Conservation (phyloP, 2,329 filamentous ascomycete species). For the Ophiostoma australiae region DNA sequence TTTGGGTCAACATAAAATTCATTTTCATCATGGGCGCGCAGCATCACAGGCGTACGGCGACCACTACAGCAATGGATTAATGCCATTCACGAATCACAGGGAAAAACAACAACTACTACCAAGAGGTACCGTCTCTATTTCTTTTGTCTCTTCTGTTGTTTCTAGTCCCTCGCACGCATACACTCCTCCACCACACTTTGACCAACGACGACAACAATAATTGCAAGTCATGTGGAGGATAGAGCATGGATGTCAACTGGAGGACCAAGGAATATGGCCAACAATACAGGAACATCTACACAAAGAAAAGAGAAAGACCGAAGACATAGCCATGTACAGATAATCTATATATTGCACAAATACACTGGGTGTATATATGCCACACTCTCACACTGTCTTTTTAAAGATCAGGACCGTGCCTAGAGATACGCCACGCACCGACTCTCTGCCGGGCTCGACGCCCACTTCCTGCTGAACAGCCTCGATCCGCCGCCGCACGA, state of each 20-base stretch:
- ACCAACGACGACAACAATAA: neutral
- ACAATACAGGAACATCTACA: neutral
- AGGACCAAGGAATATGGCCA: too few relatives aligned
- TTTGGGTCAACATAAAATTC: neutral
- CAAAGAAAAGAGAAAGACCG: neutral
- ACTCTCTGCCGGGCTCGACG: conserved; percentile 35
- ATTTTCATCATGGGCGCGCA: neutral
- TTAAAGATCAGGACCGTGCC: conserved; percentile 19
- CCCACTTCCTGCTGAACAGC: conserved; percentile 34
- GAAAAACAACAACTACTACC: neutral
- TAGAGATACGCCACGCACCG: conserved; percentile 12
- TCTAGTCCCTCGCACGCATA: neutral
- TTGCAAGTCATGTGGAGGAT: neutral
- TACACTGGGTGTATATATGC: neutral
- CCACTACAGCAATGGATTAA: neutral
- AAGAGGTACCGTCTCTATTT: neutral
- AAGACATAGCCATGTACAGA: neutral
- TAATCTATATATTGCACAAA: neutral
- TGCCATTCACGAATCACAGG: too few relatives aligned
- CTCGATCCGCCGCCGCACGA: conserved; percentile 26
- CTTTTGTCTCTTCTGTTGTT: neutral
- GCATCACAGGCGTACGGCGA: neutral
- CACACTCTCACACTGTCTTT: neutral
- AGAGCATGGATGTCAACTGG: neutral
- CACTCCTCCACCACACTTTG: neutral